Base-by-base conservation (phyloP, 2,329 filamentous ascomycete species). In the Coniosporium tulheliwenetii region DNA sequence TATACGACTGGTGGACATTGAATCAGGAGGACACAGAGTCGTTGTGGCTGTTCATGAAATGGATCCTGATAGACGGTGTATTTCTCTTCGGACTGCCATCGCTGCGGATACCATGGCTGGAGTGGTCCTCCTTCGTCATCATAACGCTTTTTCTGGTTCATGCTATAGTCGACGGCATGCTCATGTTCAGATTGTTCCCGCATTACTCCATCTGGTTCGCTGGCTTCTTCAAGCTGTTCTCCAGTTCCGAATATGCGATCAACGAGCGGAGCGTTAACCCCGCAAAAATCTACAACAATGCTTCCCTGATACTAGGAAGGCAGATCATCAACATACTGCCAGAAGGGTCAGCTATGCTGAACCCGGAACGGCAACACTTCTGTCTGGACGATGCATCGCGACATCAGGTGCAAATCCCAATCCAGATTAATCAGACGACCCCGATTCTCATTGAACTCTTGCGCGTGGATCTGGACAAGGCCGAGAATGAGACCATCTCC, bases 321-420 rank as follows among this genome's bases (percentile, higher is more conserved):
- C 87, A 96, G 64, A 93, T 95, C 51, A 89, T 98, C 61, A 91
- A 98, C 57, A 94, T 98, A 54, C 68, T 98, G 41, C 91, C 91
- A 2, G 91, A 98, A 67, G 93, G 93, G 67, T 52, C 87, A 38
- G 91, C 87, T 10, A 71, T 86, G 38, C 68, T 98, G 46, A 98
- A 98, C 53, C 85, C 86, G 0, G 74, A 86, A 37, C 72, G 75
- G 43, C 65, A 71, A n/a, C 73, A 86, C 0, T 91, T 91, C 59
- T 98, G 91, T 60, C 64, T 98, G 38, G 79, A 80, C 43, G 66
- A 69, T 36, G 66, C 73, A 15, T 35, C 33, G 7, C 75, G 71
- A 43, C 69, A 71, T 29, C 65, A 71, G 8, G 73, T 79, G 33
- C 68, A 73, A 39, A 65, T 98, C 29, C 91, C 89, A 1, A 83